phyloP scores from a whole-genome alignment of 371 early-diverging fungal genomes.

The Aphelidium insulamus region DNA sequence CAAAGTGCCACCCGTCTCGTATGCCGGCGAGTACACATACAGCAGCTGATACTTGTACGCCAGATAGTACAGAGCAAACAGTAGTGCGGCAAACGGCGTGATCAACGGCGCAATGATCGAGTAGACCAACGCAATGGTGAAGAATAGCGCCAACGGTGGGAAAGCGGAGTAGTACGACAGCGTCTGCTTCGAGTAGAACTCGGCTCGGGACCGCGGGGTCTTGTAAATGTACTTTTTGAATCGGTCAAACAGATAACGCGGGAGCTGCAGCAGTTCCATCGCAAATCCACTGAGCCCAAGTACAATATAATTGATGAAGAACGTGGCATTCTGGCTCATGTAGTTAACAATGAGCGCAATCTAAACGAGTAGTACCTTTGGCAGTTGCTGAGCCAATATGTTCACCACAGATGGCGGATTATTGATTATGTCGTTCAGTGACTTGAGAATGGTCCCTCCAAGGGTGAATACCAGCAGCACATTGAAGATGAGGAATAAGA shows the following conservation, averaged over 20 bases:
- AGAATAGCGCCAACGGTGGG: constrained; percentile 39
- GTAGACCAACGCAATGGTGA: constrained; percentile 52
- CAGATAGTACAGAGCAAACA: constrained; percentile 43
- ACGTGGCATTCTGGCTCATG: constrained; percentile 36
- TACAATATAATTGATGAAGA: constrained; percentile 60
- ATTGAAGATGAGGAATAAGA: constrained; percentile 67
- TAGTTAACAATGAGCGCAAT: constrained; percentile 4
- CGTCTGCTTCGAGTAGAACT: constrained; percentile 14
- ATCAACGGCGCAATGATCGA: constrained; percentile 57
- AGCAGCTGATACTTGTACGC: constrained; percentile 59
- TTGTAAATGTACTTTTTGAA: constrained; percentile 30
- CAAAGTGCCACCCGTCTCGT: constrained; percentile 52
- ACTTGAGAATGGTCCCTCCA: constrained; percentile 46
- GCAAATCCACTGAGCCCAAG: constrained; percentile 40
- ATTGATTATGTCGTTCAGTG: constrained; percentile 38
- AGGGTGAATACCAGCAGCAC: constrained; percentile 63
- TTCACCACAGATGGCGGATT: constrained; percentile 40
- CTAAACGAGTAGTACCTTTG: constrained; percentile 13
- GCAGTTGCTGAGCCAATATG: constrained; percentile 39
- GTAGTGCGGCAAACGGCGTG: constrained; percentile 43
- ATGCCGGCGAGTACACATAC: constrained; percentile 52
- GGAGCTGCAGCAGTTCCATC: constrained; percentile 36
- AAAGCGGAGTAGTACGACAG: constrained; percentile 18
- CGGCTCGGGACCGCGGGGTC: constrained; percentile 46
- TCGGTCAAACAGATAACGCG: constrained; percentile 33